Evolutionary conservation across 805 yeast genomes (phyloP), one percentile per base, ranked within the genome.

Genomic region (Candida pseudoglaebosa): DNA sequence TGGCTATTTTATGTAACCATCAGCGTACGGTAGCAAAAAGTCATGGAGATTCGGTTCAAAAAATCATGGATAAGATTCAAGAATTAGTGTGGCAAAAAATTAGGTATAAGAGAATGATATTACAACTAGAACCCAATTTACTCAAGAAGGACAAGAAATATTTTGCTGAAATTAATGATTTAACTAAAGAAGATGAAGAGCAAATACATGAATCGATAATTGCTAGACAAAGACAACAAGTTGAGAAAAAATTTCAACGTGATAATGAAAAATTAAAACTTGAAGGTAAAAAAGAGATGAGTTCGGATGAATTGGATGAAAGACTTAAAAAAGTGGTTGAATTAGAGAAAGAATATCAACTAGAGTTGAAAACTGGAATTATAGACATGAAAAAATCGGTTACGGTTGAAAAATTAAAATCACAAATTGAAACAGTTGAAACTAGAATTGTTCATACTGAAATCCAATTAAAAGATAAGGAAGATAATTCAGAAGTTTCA

Each of bases 1-100:
- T 90, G 42, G 98, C 98, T 4, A 88, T 90, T 44, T 68, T 90
- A 52, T 90, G 98, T 84, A 90, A 90, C 71, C 98, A 90, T 75
- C 98, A 90, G 72, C 81, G 96, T 62, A 79, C 95, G 14, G 89
- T 90, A 7, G 77, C 89, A 36, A 91, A 90, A 57, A 78, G 78
- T 4, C 97, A 91, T 55, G 95, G 84, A 34, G 76, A 77, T 17
- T 72, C 89, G 4, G 87, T 91, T 43, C 85, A 79, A 47, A 87
- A 83, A 57, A 88, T 88, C 32, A 77, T 69, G 47, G 95, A 84
- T 38, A 80, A 74, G 50, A 76, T 91, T 40, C 76, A 80, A 52
- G 97, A 90, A 63, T 70, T 89, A 65, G 62, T 77, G 38, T 90
- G 96, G 95, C 87, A 84, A 51, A 85, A 82, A 59, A 77, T 82